These are phyloP conservation scores for Ogataea methanolica DNA, from an alignment of 805 yeast species.

Conservation along the genomic window DNA sequence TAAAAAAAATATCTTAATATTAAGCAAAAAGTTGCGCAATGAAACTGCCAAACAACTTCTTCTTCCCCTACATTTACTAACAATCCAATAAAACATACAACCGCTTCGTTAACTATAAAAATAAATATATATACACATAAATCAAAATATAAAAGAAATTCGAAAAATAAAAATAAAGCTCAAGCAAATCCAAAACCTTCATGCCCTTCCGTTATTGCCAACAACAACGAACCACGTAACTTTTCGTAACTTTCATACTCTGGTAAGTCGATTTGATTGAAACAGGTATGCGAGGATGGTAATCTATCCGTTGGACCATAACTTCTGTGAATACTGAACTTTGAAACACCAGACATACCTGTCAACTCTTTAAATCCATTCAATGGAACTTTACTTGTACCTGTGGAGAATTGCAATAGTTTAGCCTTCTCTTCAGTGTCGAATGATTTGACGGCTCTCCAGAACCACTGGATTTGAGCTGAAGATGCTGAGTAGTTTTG, in stretches of 20 bases:
- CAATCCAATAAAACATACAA: no score
- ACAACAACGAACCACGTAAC: slow-evolving; percentile 68
- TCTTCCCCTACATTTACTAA: no score
- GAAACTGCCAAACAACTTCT: no score
- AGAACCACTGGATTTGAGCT: slow-evolving; percentile 90
- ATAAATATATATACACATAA: no score
- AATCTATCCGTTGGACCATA: slow-evolving; percentile 80
- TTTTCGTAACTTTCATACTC: slow-evolving; percentile 87
- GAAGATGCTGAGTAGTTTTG: slow-evolving; percentile 79
- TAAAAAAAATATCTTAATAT: no score
- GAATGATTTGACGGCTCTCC: slow-evolving; percentile 96
- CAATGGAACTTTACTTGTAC: slow-evolving; percentile 93
- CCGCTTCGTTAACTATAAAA: no score
- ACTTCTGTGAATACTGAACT: slow-evolving; percentile 85
- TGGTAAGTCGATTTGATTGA: slow-evolving; percentile 91
- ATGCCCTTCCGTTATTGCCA: slow-evolving; percentile 91
- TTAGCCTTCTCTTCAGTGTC: slow-evolving; percentile 93
- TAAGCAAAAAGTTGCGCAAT: no score
- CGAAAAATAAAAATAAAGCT: neutral
- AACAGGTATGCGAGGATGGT: slow-evolving; percentile 93
- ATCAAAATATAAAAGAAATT: no score
- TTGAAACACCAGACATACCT: slow-evolving; percentile 81
- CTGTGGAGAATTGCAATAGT: slow-evolving; percentile 91
- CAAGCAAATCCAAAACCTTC: slow-evolving; percentile 91
- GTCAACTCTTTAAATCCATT: slow-evolving; percentile 88